These are phyloP conservation scores for Licmophora abbreviata DNA, from an alignment of 108 stramenopile genomes.

Conservation along the genomic window DNA sequence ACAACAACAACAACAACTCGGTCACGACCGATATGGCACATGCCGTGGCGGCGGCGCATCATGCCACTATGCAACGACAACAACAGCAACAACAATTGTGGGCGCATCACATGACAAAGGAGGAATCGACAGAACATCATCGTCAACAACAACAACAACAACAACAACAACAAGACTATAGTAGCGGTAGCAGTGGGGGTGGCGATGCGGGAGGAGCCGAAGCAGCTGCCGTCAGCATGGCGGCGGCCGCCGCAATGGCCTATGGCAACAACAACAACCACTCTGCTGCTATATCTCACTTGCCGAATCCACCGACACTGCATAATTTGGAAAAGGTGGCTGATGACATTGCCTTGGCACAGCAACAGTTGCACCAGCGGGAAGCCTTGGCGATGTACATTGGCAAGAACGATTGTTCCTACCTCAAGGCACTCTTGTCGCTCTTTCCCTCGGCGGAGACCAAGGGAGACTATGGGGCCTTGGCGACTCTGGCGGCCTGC, in stretches of 20 bases:
- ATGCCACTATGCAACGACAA: constrained; percentile 35
- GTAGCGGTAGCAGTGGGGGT: constrained; percentile 6
- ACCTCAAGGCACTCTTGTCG: constrained; percentile 49
- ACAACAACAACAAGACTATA: constrained; percentile 5
- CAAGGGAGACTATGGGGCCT: constrained; percentile 29
- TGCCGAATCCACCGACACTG: constrained; percentile 68
- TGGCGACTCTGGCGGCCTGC: constrained; percentile 64
- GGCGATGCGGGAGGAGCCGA: constrained; percentile 13
- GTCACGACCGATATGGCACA: constrained; percentile 36
- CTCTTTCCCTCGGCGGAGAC: constrained; percentile 59
- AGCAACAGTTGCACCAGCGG: constrained; percentile 52
- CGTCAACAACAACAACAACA: constrained; percentile 12
- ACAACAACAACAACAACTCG: constrained; percentile 8
- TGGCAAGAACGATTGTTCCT: constrained; percentile 65
- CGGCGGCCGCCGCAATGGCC: constrained; percentile 6
- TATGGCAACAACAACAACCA: constrained; percentile 7
- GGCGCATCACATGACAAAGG: constrained; percentile 19
- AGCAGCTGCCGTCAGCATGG: constrained; percentile 13
- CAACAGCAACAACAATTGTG: constrained; percentile 33
- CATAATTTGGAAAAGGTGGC: constrained; percentile 58
- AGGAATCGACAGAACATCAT: constrained; percentile 8
- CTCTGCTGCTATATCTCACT: constrained; percentile 17
- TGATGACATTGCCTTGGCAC: constrained; percentile 49
- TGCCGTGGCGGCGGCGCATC: constrained; percentile 33
- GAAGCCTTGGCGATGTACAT: constrained; percentile 65